Percentiles rank a stretch among this genome's conserved stretches.
phyloP scores from a whole-genome alignment of 2,329 filamentous ascomycete species.

The Exophiala sideris region DNA sequence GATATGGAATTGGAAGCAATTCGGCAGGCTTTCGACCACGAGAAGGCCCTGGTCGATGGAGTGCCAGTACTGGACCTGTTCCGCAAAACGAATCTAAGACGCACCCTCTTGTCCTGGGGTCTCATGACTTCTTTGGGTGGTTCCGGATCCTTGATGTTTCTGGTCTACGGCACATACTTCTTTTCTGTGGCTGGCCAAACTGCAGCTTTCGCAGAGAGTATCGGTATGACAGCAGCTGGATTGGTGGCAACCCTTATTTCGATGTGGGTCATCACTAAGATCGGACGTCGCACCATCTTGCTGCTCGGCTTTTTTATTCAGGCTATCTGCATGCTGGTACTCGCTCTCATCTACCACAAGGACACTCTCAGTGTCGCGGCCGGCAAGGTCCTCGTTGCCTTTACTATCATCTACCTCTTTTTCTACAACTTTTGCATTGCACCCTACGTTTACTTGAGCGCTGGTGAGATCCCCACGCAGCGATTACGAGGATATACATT shows the following conservation, averaged over 20 bases:
- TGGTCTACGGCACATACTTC: conserved; percentile 27
- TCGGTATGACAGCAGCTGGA: conserved; percentile 50
- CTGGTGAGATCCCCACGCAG: conserved; percentile 56
- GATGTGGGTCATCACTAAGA: conserved; percentile 47
- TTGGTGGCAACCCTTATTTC: conserved; percentile 49
- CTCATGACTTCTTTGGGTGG: conserved; percentile 51
- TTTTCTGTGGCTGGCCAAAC: conserved; percentile 43
- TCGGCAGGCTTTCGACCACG: conserved; percentile 33
- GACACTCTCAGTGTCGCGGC: conserved; percentile 40
- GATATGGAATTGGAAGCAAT: conserved; percentile 36
- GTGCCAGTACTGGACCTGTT: conserved; percentile 48
- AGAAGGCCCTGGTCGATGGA: conserved; percentile 33
- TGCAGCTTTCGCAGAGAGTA: conserved; percentile 48
- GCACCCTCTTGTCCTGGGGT: conserved; percentile 48
- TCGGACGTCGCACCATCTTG: conserved; percentile 46
- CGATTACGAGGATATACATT: conserved; percentile 57
- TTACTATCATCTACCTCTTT: conserved; percentile 37
- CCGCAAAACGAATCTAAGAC: conserved; percentile 49
- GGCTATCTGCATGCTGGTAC: conserved; percentile 5
- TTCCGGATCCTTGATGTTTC: conserved; percentile 53
- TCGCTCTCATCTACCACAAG: conserved; percentile 4
- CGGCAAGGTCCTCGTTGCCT: conserved; percentile 33
- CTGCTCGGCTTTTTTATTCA: conserved; percentile 38
- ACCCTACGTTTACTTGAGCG: conserved; percentile 56
- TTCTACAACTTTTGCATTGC: conserved; percentile 40